Evolutionary conservation across 352 stramenopile species (phyloP), one percentile per base, ranked within the genome.

Genomic region (Phytophthora fragariaefolia): DNA sequence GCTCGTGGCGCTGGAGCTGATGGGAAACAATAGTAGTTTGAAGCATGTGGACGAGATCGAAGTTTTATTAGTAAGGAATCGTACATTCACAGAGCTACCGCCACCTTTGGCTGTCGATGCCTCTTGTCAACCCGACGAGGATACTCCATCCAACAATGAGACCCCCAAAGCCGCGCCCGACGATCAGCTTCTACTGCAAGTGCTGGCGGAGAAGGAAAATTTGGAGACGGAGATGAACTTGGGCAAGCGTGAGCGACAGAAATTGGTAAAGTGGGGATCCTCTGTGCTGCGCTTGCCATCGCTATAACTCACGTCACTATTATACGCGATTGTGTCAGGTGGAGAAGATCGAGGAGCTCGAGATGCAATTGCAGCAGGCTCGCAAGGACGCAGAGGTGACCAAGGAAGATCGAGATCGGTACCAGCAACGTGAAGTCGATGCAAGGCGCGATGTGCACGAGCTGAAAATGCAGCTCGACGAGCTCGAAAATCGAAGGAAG

Each of bases 1-100:
- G 38, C 61, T 95, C 8, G 26, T 92, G 28, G 59, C 71, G 20
- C 62, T 94, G 23, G 79, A 93, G 54, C 59, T 94, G 20, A 85
- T 85, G 63, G 85, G 84, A 13, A 94, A 96, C 66, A 93, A 91
- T 63, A 87, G 79, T 68, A 88, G 77, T 55, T 72, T 93, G 22
- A 88, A 89, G 42, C 79, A 91, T 38, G 66, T 76, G 0, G 79
- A 93, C 20, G 82, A 91, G 55, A 82, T 92, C 28, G 84, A 93
- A 22, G 63, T 69, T 24, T 58, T 89, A 9, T 60, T 92, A 10
- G 68, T 45, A 24, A 73, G 87, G 8, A 95, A 95, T 62, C 82
- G 83, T 34, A 71, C 74, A 4, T 77, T 92, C 30, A 47, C 30
- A 20, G 54, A 60, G 30, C 66, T n/a, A 43, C 66, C 36, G 15